These are phyloP conservation scores for Talaromyces rugulosus DNA, from an alignment of 2,329 filamentous ascomycete genomes.

Conservation along the genomic window DNA sequence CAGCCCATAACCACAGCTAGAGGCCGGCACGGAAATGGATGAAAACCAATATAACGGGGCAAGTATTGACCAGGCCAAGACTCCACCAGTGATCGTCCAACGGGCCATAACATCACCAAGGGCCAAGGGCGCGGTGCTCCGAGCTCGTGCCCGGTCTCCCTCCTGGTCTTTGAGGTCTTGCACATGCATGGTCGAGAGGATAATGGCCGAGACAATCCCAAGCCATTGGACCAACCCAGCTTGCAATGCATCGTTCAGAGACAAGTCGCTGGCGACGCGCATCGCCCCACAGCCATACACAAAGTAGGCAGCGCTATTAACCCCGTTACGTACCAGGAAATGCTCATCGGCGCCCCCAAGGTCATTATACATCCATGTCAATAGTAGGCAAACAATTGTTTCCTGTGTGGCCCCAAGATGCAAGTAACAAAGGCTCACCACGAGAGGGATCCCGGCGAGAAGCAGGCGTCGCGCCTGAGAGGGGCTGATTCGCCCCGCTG, in stretches of 20 bases:
- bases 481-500: conserved; percentile 20
- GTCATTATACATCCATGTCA: conserved; percentile 43
- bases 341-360: conserved; percentile 24
- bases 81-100: conserved; percentile 18
- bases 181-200: conserved; percentile 36
- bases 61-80: conserved; percentile 20
- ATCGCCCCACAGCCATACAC: not conserved
- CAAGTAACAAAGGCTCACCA: conserved; percentile 16
- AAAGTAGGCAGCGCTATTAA: not conserved
- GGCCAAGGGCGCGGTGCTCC: conserved; percentile 24
- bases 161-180: conserved; percentile 37
- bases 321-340: conserved; percentile 1
- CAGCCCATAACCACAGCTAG: not conserved
- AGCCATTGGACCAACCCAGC: conserved; percentile 24
- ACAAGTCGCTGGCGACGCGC: not conserved
- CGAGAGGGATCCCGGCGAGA: conserved; percentile 19
- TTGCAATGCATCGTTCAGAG: not conserved
- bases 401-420: conserved; percentile 22
- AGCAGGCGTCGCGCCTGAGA: conserved; percentile 20
- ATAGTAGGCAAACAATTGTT: conserved; percentile 25
- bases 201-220: conserved; percentile 23
- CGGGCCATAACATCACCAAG: conserved; percentile 23
- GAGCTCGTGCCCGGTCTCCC: conserved; percentile 25
- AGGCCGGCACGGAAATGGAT: not conserved
- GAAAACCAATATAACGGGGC: not conserved